phyloP scores from a whole-genome alignment of 345 rosid species.

The Heritiera fomes region DNA sequence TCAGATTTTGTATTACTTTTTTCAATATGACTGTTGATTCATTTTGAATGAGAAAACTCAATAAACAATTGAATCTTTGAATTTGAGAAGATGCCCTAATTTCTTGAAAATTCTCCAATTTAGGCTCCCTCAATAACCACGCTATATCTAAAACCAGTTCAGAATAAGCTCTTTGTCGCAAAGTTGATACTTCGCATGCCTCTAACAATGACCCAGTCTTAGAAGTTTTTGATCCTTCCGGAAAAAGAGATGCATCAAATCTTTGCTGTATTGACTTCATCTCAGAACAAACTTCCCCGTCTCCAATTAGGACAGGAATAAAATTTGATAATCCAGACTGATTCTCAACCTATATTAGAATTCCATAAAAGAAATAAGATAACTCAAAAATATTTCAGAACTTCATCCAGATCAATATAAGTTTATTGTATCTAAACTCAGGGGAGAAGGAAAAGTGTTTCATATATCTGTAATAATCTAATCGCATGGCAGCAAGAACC shows the following conservation, averaged over 20 bases:
- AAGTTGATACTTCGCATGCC: slow-evolving; percentile 45
- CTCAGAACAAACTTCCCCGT: slow-evolving; percentile 72
- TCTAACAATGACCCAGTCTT: slow-evolving; percentile 28
- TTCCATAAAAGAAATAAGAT: neutral
- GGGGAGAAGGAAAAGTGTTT: neutral
- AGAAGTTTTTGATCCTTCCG: slow-evolving; percentile 30
- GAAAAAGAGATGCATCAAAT: slow-evolving; percentile 44
- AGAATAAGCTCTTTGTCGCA: slow-evolving; percentile 50
- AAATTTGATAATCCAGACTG: slow-evolving; percentile 89
- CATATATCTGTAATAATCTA: neutral
- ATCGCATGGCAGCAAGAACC: neutral
- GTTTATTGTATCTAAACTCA: neutral
- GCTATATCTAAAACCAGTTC: slow-evolving; percentile 80
- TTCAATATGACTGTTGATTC: slow-evolving; percentile 56
- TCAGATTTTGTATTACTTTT: slow-evolving; percentile 56
- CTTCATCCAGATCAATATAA: neutral
- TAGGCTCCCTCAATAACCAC: slow-evolving; percentile 79
- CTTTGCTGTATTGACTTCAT: slow-evolving; percentile 64
- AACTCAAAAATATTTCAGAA: neutral
- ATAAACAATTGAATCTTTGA: slow-evolving; percentile 57
- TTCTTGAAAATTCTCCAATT: slow-evolving; percentile 47
- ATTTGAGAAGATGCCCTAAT: slow-evolving; percentile 54
- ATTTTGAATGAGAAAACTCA: slow-evolving; percentile 55
- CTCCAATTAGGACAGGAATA: slow-evolving; percentile 76
- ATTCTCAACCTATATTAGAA: slow-evolving; percentile 72